phyloP scores from a whole-genome alignment of 2,329 filamentous ascomycete genomes.

The Bimuria novae-zelandiae region DNA sequence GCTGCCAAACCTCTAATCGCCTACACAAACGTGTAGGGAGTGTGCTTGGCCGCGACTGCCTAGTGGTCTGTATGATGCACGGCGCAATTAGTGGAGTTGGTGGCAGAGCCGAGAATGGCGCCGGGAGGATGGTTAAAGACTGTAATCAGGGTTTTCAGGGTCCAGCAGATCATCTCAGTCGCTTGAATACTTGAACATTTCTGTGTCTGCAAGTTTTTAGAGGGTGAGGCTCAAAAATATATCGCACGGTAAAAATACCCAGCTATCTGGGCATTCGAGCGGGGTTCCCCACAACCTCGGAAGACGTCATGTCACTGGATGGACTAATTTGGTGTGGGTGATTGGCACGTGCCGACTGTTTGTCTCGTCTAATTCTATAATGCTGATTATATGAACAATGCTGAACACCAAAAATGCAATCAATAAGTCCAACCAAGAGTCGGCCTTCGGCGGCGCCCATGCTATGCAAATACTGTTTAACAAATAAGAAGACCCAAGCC shows the following conservation, averaged over 20 bases:
- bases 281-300: too few species aligned
- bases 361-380: conserved; percentile 6
- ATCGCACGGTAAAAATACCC: too few species aligned
- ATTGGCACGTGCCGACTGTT: conserved; percentile 6
- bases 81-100: background rate
- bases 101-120: background rate
- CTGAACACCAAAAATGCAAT: background rate
- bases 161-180: background rate
- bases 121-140: background rate
- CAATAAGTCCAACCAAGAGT: background rate
- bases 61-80: background rate
- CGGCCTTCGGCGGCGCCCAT: background rate
- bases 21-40: background rate
- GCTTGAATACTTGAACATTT: background rate
- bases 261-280: too few species aligned
- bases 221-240: background rate
- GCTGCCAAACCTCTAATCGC: background rate
- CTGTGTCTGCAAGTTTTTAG: background rate
- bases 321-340: background rate
- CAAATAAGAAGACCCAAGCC: background rate
- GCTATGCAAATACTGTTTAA: background rate
- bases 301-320: too few species aligned
- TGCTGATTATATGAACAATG: conserved; percentile 10
- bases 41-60: background rate
- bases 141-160: background rate